Evolutionary conservation across 495 filamentous ascomycete genomes (phyloP), one percentile per base, ranked within the genome.

Genomic region (Daldinia grandis): DNA sequence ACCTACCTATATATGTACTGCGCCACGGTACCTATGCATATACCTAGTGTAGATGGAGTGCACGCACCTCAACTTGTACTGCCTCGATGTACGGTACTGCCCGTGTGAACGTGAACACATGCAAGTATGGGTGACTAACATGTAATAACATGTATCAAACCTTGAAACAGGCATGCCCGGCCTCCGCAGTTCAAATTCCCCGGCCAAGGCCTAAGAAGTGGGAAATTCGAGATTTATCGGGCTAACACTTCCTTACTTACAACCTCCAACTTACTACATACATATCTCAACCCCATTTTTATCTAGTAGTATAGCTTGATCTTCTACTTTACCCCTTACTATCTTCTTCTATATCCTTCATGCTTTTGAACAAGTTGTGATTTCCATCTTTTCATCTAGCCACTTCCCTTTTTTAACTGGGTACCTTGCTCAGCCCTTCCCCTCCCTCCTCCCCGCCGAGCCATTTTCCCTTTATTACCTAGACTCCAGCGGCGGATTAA

Each of bases 161-260:
- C 19, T 44, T 47, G 42, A 47, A 30, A 14, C 49, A 53, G 25
- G 49, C 49, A 30, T 14, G 27, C 49, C 49, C 6, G 25, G 49
- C 47, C 60, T 69, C 66, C 66, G 28, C 60, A 63, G 35, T 64
- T 19, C 57, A 38, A 42, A 51, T 51, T 50, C 35, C 50, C 61
- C 61, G 50, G 61, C 50, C 21, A 47, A 56, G 44, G 53, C 19
- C 19, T 15, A 35, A 28, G 42, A 24, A 24, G 42, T 10, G 42
- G 17, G 42, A 47, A 40, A 40, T 40, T 40, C 38, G 38, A 40
- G 38, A 40, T 12, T 40, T 40, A 40, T 40, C 38, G n/a, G 42
- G 19, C 42, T 47, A 3, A 24, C 42, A 47, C 42, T 47, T 47
- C 42, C 38, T 40, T 35, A 35, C 33, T 2, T 35, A 14, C 10